Evolutionary conservation across 2,329 filamentous ascomycete species (phyloP), one percentile per base, ranked within the genome.

Genomic region (Zalaria sp.): DNA sequence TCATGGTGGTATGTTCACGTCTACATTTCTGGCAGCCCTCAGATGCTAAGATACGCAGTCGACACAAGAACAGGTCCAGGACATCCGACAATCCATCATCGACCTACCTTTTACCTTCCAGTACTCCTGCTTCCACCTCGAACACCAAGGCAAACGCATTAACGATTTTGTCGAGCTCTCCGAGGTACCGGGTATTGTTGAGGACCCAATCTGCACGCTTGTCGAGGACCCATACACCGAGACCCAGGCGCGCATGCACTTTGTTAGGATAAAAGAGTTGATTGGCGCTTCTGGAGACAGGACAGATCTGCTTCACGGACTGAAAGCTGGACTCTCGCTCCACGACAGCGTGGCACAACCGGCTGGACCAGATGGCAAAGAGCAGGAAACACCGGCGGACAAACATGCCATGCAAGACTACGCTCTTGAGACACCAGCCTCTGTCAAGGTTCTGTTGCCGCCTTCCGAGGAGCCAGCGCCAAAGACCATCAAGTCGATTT

Each of bases 91-190:
- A 65, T 89, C 88, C 47, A 83, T 98, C 59, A 87, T 95, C 65
- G 91, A 98, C 64, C 74, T 87, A 39, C 91, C 91, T 4, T 74
- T 81, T 46, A 93, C 89, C 40, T 91, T 95, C 67, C 87, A 93
- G 64, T 95, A 95, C 69, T 93, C 91, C 41, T 98, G 91, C 71
- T 98, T 98, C 69, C 91, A 98, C 66, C 79, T 98, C 54, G 88
- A 96, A 66, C 80, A 88, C 66, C 80, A 84, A 45, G 85, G 86
- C 51, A 71, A 83, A 63, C 82, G 83, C 50, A 81, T 98, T 72
- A 96, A 96, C 62, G 91, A 98, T 64, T 96, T 91, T 55, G 75
- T 93, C 45, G 82, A 93, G 60, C 75, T 98, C 47, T 87, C 85
- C 42, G 89, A 98, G 58, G 83, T 98, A 42, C 73, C 82, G 38